Conservation (phyloP, 257 asterid species). For the Rubia yunnanensis region DNA sequence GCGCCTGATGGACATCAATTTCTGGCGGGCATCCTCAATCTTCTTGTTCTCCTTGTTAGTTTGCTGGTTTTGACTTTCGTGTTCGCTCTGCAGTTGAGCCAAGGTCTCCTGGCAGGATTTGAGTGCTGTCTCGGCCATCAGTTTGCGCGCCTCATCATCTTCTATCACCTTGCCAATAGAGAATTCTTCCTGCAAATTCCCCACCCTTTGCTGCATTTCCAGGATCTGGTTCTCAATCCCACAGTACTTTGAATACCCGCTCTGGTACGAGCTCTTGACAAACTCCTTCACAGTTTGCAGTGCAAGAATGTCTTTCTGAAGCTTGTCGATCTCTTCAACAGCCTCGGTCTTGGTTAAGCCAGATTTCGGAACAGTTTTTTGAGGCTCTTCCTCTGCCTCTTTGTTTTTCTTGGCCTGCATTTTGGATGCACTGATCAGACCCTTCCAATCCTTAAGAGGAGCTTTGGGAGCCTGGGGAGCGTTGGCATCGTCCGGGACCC, state of each 20-base stretch:
- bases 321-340: constrained; percentile 58
- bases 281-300: constrained; percentile 77
- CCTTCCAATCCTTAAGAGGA: constrained; percentile 47
- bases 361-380: constrained; percentile 28
- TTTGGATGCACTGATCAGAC: constrained; percentile 48
- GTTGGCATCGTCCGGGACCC: constrained; percentile 6
- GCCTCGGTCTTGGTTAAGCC: constrained; percentile 52
- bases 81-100: constrained; percentile 53
- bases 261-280: constrained; percentile 81
- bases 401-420: constrained; percentile 29
- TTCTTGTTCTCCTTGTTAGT: constrained; percentile 46
- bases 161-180: constrained; percentile 46
- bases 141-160: constrained; percentile 60
- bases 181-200: constrained; percentile 59
- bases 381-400: not conserved
- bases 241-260: constrained; percentile 56
- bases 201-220: constrained; percentile 68
- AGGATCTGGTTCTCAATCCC: constrained; percentile 62
- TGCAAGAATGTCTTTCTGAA: constrained; percentile 64
- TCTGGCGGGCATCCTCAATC: constrained; percentile 45
- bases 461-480: constrained; percentile 61
- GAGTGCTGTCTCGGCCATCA: constrained; percentile 84
- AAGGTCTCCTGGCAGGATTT: constrained; percentile 72
- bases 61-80: constrained; percentile 34
- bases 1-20: constrained; percentile 31